Percentiles rank a stretch among this genome's conserved stretches.
Conservation (phyloP, 331 rosid species). For the Ulmus americana region DNA sequence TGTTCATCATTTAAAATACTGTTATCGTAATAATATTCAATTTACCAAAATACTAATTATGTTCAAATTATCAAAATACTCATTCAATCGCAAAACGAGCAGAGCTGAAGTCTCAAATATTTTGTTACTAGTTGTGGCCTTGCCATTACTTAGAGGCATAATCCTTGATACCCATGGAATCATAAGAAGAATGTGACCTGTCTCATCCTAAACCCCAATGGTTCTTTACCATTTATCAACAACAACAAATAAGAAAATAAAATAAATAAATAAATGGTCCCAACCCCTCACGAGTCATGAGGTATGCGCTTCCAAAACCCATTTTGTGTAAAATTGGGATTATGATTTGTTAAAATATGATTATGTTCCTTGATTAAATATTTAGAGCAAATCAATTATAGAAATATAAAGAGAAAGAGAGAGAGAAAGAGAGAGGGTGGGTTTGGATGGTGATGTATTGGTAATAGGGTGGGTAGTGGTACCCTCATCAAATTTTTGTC, state of each 20-base stretch:
- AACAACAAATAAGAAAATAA: too few species aligned
- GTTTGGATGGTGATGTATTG: constrained; percentile 20
- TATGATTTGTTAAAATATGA: constrained; percentile 13
- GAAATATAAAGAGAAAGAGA: not conserved
- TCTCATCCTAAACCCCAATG: constrained; percentile 12
- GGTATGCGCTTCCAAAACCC: constrained; percentile 22
- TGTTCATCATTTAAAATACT: too few species aligned
- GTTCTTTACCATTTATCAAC: not conserved
- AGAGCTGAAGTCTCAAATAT: too few species aligned
- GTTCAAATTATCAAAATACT: too few species aligned
- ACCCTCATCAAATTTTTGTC: constrained; percentile 34
- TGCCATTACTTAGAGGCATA: constrained; percentile 6
- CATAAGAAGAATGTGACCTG: constrained; percentile 20
- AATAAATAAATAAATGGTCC: not conserved
- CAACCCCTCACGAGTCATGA: constrained; percentile 14
- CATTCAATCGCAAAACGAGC: too few species aligned
- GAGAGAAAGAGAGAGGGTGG: not conserved
- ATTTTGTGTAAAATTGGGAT: constrained; percentile 8
- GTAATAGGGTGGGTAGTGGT: constrained; percentile 24
- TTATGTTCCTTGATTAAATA: constrained; percentile 7
- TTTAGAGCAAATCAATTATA: constrained; percentile 5
- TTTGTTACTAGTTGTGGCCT: too few species aligned
- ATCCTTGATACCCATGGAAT: constrained; percentile 5
- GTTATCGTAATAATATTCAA: too few species aligned
- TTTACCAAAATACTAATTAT: too few species aligned